phyloP scores from a whole-genome alignment of 257 asterid species.

The Forsythia suspensa region DNA sequence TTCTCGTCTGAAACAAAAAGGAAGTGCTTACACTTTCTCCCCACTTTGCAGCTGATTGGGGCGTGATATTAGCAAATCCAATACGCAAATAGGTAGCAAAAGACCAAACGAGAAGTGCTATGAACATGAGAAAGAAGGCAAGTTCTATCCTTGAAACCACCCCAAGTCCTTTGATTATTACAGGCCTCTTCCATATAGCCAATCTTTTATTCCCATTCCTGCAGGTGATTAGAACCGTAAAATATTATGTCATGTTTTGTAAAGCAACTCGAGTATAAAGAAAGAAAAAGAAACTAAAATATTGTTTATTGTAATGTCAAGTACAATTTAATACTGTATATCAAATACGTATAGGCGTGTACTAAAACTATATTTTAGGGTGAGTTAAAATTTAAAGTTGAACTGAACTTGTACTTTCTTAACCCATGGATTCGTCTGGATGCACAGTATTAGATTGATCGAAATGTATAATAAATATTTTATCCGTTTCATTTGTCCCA shows the following conservation, averaged over 20 bases:
- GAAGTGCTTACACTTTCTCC: slow-evolving; percentile 48
- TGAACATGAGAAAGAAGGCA: slow-evolving; percentile 66
- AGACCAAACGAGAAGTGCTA: slow-evolving; percentile 72
- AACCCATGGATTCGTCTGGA: too few species aligned
- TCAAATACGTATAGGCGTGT: not conserved
- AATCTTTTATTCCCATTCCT: slow-evolving; percentile 34
- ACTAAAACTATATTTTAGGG: too few species aligned
- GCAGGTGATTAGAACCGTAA: not conserved
- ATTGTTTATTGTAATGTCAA: not conserved
- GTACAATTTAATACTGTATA: too few species aligned
- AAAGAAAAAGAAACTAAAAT: too few species aligned
- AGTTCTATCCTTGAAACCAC: slow-evolving; percentile 73
- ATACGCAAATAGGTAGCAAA: slow-evolving; percentile 42
- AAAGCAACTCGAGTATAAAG: not conserved
- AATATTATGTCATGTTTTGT: not conserved
- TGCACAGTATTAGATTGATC: too few species aligned
- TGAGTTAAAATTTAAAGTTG: too few species aligned
- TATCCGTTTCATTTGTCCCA: too few species aligned
- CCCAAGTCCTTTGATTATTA: slow-evolving; percentile 71
- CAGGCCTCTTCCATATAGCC: slow-evolving; percentile 65
- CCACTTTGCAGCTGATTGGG: slow-evolving; percentile 57
- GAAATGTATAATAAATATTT: too few species aligned
- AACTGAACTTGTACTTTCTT: too few species aligned
- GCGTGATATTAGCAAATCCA: slow-evolving; percentile 47
- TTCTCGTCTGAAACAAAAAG: too few species aligned